Evolutionary conservation across 1,284 basidiomycete species (phyloP), one percentile per base, ranked within the genome.

Genomic region (Caloboletus firmus): DNA sequence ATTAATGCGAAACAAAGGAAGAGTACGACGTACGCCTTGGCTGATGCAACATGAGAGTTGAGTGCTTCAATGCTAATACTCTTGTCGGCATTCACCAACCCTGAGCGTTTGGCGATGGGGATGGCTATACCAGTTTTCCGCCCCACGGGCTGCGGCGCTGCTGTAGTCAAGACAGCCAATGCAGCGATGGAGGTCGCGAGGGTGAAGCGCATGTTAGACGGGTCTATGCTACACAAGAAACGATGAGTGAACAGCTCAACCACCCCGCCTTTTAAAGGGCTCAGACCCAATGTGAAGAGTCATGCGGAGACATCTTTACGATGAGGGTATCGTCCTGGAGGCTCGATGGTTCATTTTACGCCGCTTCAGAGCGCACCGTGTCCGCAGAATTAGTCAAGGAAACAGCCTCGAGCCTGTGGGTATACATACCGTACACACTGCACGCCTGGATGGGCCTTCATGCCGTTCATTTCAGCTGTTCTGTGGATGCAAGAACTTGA

Each of bases 41-140:
- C 28, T 1, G 51, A 54, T 1, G 46, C 50, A 34, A 59, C 41
- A 48, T 67, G 61, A 22, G 49, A 48, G 1, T 54, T 28, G 31
- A 69, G 51, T 6, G 55, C 57, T 2, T 43, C 40, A 10, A 52
- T 18, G 30, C 53, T 49, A 6, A 60, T 52, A 4, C 40, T 50
- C 13, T 45, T 40, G 45, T 65, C 59, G 11, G 31, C 10, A 13
- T 60, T 54, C 13, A 39, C 5, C 8, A 67, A 35, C 10, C 26
- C 30, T 0, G 57, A 60, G 20, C 47, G 61, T 48, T 60, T 69
- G 7, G 35, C 13, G 37, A 67, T 54, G 4, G 61, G 52, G 18
- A 67, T 51, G 18, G 48, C 26, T 7, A 26, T 5, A 12, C 51
- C 42, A 8, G 4, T 9, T 1, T 22, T 42, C 39, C 17, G 28